Evolutionary conservation across 192 early-diverging fungal species (phyloP).

Genomic region (Globomyces pollinis-pini): DNA sequence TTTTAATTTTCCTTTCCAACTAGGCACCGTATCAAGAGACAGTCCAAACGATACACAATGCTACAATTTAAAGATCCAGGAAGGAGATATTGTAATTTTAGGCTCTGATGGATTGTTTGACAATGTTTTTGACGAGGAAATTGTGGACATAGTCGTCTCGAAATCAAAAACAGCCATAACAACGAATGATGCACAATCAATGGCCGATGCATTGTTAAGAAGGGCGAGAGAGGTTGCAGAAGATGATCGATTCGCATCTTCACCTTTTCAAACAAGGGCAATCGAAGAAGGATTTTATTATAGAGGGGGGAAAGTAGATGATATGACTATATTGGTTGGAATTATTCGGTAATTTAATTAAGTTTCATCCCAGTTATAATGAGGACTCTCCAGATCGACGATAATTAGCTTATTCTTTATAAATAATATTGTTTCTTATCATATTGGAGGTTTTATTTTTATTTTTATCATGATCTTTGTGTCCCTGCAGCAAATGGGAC

Average conservation of each 20-base stretch:
- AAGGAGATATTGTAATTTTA: conserved; percentile 88
- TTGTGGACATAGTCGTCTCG: conserved; percentile 70
- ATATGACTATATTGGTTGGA: conserved; percentile 85
- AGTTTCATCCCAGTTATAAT: background rate
- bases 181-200: conserved; percentile 55
- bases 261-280: conserved; percentile 89
- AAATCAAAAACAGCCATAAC: background rate
- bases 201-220: conserved; percentile 71
- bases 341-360: conserved; percentile 55
- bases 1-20: conserved; percentile 97
- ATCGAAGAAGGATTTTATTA: conserved; percentile 90
- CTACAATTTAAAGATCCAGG: conserved; percentile 76
- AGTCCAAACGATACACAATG: conserved; percentile 73
- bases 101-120: conserved; percentile 95
- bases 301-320: conserved; percentile 93
- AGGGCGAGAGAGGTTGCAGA: conserved; percentile 72
- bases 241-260: conserved; percentile 63
- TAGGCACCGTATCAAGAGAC: conserved; percentile 81
- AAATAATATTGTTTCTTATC: too few relatives aligned
- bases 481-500: too few relatives aligned
- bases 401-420: too few relatives aligned
- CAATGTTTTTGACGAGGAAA: conserved; percentile 96
- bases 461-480: too few relatives aligned
- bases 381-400: conserved; percentile 26
- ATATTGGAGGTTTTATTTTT: too few relatives aligned